phyloP scores from a whole-genome alignment of 2,329 filamentous ascomycete genomes.

The Aspergillus amoenus region DNA sequence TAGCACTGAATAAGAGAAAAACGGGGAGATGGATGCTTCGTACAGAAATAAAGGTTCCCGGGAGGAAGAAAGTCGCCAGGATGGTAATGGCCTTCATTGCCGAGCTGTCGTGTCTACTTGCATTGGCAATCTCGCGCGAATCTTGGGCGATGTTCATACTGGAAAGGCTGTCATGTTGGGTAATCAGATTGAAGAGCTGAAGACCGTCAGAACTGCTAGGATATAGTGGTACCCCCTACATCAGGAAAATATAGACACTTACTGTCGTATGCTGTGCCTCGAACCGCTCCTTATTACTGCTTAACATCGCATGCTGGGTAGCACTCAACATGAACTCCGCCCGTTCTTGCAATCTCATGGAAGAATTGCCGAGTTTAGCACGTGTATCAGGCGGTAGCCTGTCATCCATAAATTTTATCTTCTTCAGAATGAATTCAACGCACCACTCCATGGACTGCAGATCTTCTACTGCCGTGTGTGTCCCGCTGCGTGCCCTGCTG shows the following conservation, averaged over 20 bases:
- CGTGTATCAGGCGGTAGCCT: neutral
- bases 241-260: too few species aligned
- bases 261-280: neutral
- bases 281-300: neutral
- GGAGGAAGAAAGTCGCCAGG: slow-evolving; percentile 1
- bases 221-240: too few species aligned
- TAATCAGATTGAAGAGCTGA: neutral
- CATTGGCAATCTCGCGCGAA: neutral
- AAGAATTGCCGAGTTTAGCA: neutral
- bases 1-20: neutral
- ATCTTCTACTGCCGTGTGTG: neutral
- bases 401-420: neutral
- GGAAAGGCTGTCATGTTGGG: neutral
- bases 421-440: neutral
- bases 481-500: neutral
- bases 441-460: neutral
- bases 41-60: slow-evolving; percentile 2
- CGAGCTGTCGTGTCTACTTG: neutral
- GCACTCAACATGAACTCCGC: neutral
- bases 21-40: neutral
- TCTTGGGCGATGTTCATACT: neutral
- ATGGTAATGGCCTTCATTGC: neutral
- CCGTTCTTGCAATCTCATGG: neutral
- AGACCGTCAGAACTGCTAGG: too few species aligned
- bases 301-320: neutral